These are phyloP conservation scores for Picea glauca DNA, from an alignment of 75 land plant genomes.

Conservation along the genomic window DNA sequence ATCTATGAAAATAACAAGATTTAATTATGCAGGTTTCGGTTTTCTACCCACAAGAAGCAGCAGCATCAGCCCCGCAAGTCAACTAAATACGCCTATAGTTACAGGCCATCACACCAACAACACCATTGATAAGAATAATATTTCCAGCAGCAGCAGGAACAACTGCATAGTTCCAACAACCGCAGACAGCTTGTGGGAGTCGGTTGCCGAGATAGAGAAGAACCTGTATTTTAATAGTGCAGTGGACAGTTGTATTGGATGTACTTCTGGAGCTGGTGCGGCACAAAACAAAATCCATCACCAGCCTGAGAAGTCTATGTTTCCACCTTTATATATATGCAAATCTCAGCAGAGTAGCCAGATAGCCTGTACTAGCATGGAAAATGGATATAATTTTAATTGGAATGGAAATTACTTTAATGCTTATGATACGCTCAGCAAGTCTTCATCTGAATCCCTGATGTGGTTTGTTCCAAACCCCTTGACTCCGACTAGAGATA, in stretches of 20 bases:
- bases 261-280: background rate
- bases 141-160: background rate
- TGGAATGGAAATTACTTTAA: conserved; percentile 6
- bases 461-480: background rate
- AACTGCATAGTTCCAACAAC: too few relatives aligned
- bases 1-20: background rate
- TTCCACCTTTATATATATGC: background rate
- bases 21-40: conserved; percentile 5
- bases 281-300: background rate
- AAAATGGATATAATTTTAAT: background rate
- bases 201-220: background rate
- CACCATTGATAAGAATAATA: background rate
- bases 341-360: background rate
- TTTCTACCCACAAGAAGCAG: background rate
- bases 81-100: background rate
- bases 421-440: background rate
- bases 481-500: background rate
- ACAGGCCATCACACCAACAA: background rate
- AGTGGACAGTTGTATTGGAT: background rate
- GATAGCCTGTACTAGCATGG: background rate
- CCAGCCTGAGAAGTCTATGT: background rate
- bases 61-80: background rate
- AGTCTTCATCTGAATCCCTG: background rate
- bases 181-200: background rate
- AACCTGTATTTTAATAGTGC: background rate